Base-by-base conservation (phyloP, 148 eudicot species). In the Cornus kousa region DNA sequence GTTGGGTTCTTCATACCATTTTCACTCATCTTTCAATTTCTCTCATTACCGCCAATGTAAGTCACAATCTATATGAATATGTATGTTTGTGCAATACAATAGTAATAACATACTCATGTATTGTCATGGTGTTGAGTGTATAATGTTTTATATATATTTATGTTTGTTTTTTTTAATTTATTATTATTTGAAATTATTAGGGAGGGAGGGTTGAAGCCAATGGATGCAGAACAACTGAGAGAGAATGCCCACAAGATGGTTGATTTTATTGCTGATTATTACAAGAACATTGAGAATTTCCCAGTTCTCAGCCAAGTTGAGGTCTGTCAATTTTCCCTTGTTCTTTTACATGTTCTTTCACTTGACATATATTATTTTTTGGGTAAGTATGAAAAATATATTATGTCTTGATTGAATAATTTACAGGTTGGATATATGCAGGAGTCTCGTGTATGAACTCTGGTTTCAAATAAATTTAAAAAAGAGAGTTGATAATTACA, bases 241-340 rank as follows among this genome's bases (percentile, higher is more conserved):
- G 93, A 93, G 82, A 83, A 79, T 69, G 97, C 88, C 22, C 97
- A 93, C 88, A 85, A 88, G 84, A 95, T 95, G 97, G 93, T 95
- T 12, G 99, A 95, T 85, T 95, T 95, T 82, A 87, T 95, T 81
- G 99, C 99, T 80, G 99, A 95, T 84, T 95, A 95, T 74, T 95
- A 95, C 86, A 93, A 93, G 69, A 71, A 88, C 73, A 92, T 95
- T 81, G 99, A 95, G 80, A 68, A 71, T 60, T 92, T 82, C 78
- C 93, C 97, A 65, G 99, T 95, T 76, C 97, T 90, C 74, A 93
- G 97, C 87, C 91, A 89, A 89, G 91, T 89, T 80, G 87, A 87
- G 89, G 91, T 89, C 74, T 78, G n/a, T 2, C 39, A 71, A 59
- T 43, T 76, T 23, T n/a, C 50, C n/a, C 7, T 64, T 2, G 7